These are phyloP conservation scores for Melanogaster broomeanus DNA, from an alignment of 768 basidiomycete genomes.

Conservation along the genomic window DNA sequence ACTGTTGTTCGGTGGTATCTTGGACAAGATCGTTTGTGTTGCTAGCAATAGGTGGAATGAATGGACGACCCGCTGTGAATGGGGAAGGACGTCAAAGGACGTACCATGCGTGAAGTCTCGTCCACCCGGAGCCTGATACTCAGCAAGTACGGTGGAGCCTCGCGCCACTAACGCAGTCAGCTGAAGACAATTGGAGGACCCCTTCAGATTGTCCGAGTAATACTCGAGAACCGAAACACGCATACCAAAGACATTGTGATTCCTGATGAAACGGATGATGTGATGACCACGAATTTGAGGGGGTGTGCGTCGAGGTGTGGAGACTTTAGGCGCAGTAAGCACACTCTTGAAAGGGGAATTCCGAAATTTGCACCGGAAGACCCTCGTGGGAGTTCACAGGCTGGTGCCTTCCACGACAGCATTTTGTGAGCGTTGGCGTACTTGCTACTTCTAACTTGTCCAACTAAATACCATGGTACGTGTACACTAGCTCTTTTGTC, in stretches of 20 bases:
- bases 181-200: conserved; percentile 33
- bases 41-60: conserved; percentile 44
- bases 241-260: conserved; percentile 30
- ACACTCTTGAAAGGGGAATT: conserved; percentile 16
- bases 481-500: background rate
- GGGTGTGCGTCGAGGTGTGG: no score
- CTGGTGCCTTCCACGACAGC: conserved; percentile 26
- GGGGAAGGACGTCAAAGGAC: conserved; percentile 21
- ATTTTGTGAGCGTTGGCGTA: background rate
- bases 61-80: background rate
- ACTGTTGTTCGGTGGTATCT: conserved; percentile 91
- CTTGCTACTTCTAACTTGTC: conserved; percentile 3
- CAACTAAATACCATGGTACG: conserved; percentile 34
- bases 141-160: conserved; percentile 80
- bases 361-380: conserved; percentile 4
- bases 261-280: background rate
- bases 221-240: background rate
- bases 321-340: background rate
- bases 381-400: conserved; percentile 20
- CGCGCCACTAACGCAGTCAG: conserved; percentile 85
- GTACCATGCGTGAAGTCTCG: conserved; percentile 89
- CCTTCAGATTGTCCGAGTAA: background rate
- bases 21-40: conserved; percentile 85
- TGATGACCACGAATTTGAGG: background rate
- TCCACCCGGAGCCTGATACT: conserved; percentile 71